phyloP scores from a whole-genome alignment of 768 basidiomycete genomes.

The Mycena leptocephala region DNA sequence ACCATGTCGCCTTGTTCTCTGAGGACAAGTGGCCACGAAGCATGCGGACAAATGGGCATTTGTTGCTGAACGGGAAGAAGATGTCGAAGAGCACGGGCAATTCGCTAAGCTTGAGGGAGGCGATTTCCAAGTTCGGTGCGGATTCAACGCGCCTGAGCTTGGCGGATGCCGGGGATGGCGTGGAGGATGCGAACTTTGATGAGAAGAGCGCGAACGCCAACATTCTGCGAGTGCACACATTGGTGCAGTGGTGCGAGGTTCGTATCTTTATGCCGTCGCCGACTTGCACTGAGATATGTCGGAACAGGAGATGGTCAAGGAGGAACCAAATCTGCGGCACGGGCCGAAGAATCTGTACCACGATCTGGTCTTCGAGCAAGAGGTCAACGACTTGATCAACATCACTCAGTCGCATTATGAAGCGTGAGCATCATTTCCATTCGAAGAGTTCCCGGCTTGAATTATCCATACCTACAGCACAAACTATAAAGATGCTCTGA shows the following conservation, averaged over 20 bases:
- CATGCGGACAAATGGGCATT: conserved; percentile 96
- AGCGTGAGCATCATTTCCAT: conserved; percentile 66
- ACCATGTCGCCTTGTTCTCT: conserved; percentile 96
- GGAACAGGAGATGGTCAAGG: conserved; percentile 84
- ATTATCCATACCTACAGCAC: conserved; percentile 68
- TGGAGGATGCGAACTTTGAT: conserved; percentile 99
- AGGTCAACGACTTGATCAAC: conserved; percentile 90
- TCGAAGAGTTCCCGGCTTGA: not conserved
- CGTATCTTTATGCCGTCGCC: conserved; percentile 33
- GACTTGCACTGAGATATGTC: not conserved
- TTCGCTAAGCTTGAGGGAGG: conserved; percentile 90
- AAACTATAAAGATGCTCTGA: conserved; percentile 96
- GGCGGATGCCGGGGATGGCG: conserved; percentile 97
- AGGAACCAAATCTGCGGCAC: conserved; percentile 78
- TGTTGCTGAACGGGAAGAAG: conserved; percentile 98
- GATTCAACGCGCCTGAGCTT: conserved; percentile 93
- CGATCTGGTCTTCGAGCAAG: conserved; percentile 92
- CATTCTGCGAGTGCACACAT: conserved; percentile 92
- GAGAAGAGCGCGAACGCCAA: conserved; percentile 98
- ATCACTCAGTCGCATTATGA: conserved; percentile 87
- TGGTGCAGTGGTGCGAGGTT: conserved; percentile 94
- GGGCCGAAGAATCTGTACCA: conserved; percentile 85
- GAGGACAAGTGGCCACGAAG: conserved; percentile 91
- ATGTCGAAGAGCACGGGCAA: conserved; percentile 99
- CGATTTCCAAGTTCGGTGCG: conserved; percentile 95